These are phyloP conservation scores for Chaetomium sp. DNA, from an alignment of 2,329 filamentous ascomycete species.

Conservation along the genomic window DNA sequence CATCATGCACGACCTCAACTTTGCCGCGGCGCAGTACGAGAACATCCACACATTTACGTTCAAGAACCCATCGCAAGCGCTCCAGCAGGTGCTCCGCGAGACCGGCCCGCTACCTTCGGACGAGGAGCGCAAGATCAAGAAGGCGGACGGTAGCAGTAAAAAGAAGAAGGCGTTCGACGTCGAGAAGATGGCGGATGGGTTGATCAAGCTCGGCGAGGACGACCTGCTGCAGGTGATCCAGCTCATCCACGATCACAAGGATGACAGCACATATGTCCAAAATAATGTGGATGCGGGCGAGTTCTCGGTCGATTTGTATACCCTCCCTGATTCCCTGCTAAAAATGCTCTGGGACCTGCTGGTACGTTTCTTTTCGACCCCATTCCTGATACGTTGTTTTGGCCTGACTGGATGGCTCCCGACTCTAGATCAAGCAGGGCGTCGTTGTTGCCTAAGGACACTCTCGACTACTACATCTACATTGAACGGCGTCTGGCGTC, in stretches of 20 bases:
- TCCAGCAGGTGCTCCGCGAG: conserved; percentile 72
- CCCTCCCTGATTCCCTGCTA: conserved; percentile 81
- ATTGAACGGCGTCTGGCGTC: conserved; percentile 17
- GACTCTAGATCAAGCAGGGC: conserved; percentile 15
- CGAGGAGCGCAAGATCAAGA: conserved; percentile 57
- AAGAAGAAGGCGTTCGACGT: conserved; percentile 80
- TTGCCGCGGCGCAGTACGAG: conserved; percentile 74
- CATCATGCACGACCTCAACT: conserved; percentile 87
- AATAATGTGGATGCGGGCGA: conserved; percentile 97
- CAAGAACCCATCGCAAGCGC: conserved; percentile 85
- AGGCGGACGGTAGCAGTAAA: conserved; percentile 58
- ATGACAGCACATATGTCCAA: conserved; percentile 87
- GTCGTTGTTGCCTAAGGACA: conserved; percentile 9
- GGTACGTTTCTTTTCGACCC: conserved; percentile 31
- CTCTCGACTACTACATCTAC: background rate
- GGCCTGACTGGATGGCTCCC: background rate
- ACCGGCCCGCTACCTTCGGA: conserved; percentile 80
- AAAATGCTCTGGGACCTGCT: conserved; percentile 94
- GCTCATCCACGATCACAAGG: conserved; percentile 97
- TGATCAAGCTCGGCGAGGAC: conserved; percentile 86
- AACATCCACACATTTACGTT: conserved; percentile 74
- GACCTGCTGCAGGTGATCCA: conserved; percentile 92
- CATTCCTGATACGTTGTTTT: background rate
- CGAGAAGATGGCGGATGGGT: conserved; percentile 90
- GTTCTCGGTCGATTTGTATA: conserved; percentile 97